Base-by-base conservation (phyloP, 306 rosid species). In the Coriaria nepalensis region DNA sequence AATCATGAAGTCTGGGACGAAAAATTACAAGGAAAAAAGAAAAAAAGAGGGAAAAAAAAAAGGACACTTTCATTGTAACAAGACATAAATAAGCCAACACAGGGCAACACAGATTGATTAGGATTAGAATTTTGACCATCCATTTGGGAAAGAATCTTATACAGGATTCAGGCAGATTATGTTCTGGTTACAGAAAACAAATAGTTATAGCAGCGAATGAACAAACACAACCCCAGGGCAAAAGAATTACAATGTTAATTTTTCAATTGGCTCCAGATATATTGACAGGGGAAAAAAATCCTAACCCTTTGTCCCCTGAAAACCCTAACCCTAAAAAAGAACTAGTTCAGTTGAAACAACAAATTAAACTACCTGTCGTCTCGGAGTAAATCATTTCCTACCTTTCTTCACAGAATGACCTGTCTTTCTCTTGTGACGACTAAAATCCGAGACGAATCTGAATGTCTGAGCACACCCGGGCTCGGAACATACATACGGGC, bases 391-490 rank as follows among this genome's bases (percentile, higher is more conserved):
- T 67, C 65, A 75, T 59, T 65, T 66, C 60, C 77, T 74, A 61
- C 64, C 71, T 70, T 84, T 84, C 73, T 78, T 92, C 13, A 70
- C 54, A 20, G 92, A 69, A 78, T 92, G 99, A 10, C 94, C 99
- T 0, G 99, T 92, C 88, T 92, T 92, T 49, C 96, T 92, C 83
- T 92, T 92, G 62, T 86, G 99, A 48, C 94, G 93, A 66, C 99
- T 92, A 77, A 82, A 92, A 73, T 92, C 94, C 7, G 99, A 92
- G 49, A 92, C 99, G 57, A 92, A 92, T 59, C 94, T 71, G 80
- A 92, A 92, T 37, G 96, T 92, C 74, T 92, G 99, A 20, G 79
- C 96, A 55, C 96, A 86, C 8, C 75, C 93, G 14, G 83, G 78
- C 66, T 92, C 93, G 10, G 73, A 83, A 40, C 99, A 92, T 8